Evolutionary conservation across 768 basidiomycete species (phyloP), one percentile per base, ranked within the genome.

Genomic region (Lenzites betulinus): DNA sequence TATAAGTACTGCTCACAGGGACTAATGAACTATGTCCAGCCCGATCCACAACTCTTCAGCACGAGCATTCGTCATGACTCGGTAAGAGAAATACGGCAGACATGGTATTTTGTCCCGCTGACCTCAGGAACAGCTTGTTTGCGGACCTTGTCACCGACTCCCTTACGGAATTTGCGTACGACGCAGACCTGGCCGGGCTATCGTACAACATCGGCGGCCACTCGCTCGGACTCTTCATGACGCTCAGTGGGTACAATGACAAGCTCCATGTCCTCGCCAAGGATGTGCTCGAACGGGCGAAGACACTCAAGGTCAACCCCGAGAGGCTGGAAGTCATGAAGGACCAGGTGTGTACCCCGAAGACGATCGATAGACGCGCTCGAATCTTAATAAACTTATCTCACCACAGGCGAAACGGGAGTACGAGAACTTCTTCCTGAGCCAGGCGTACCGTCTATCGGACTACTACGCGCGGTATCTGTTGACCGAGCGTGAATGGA

Each of bases 131-230:
- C 42, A 92, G 92, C 54, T 75, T 99, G 13, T 95, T 87, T 73
- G 78, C 86, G 52, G 90, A 95, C 64, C 80, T 98, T 33, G 90
- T 98, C 65, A 86, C 84, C 28, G 97, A 99, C 69, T 84, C 92
- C 2, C 83, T 98, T 51, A 87, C 87, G 7, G 97, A 99, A 74
- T 94, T 90, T 66, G 79, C 92, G 0, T 98, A 98, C 70, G 89
- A 95, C 69, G 97, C 97, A 12, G 89, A 91, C 42, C 82, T 98
- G 25, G 97, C 96, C 15, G 95, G 95, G 26, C 80, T 98, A 36
- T 77, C 78, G 5, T 98, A 95, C 73, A 80, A 76, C 62, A 81
- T 95, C 61, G 74, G 80, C 25, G 77, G 81, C 12, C 81, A 86
- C 63, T 77, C 79, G 2, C 86, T 86, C 13, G 91, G 92, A 1